Percentiles rank a stretch among this genome's conserved stretches.
phyloP scores from a whole-genome alignment of 2,329 filamentous ascomycete genomes.

The Pestalotiopsis sp. region DNA sequence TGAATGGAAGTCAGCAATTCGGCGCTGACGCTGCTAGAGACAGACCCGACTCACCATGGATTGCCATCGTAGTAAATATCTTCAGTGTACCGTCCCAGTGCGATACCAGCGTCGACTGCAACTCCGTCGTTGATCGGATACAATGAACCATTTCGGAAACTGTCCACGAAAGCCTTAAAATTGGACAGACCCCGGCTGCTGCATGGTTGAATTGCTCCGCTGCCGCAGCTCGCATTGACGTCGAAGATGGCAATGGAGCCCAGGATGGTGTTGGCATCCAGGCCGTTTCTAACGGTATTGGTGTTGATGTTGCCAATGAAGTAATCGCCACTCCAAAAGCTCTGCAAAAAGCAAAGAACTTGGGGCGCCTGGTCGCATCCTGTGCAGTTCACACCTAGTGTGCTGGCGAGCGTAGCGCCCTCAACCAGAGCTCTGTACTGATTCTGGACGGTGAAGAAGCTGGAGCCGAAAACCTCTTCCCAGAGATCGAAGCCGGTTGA shows the following conservation, averaged over 20 bases:
- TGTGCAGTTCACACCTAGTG: slow-evolving; percentile 49
- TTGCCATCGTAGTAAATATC: slow-evolving; percentile 60
- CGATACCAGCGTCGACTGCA: slow-evolving; percentile 43
- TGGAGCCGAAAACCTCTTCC: slow-evolving; percentile 61
- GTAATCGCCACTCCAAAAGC: slow-evolving; percentile 61
- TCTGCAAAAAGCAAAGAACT: slow-evolving; percentile 55
- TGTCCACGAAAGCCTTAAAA: slow-evolving; percentile 57
- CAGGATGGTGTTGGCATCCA: slow-evolving; percentile 58
- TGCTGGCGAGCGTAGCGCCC: slow-evolving; percentile 52
- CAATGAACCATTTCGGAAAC: slow-evolving; percentile 49
- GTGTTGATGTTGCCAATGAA: slow-evolving; percentile 54
- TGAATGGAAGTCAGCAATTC: slow-evolving; percentile 13
- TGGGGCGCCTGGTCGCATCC: slow-evolving; percentile 54
- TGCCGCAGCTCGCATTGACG: slow-evolving; percentile 49
- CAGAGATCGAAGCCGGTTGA: slow-evolving; percentile 61
- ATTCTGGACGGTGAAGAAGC: slow-evolving; percentile 61
- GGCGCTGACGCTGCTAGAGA: background rate
- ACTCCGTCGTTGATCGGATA: slow-evolving; percentile 56
- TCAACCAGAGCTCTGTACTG: slow-evolving; percentile 54
- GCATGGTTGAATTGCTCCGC: slow-evolving; percentile 60
- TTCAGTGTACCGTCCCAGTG: slow-evolving; percentile 49
- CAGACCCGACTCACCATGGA: slow-evolving; percentile 44
- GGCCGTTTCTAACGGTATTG: slow-evolving; percentile 51
- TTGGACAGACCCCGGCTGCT: slow-evolving; percentile 53
- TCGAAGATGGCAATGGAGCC: slow-evolving; percentile 53